These are phyloP conservation scores for Ogataea paraovalis DNA, from an alignment of 805 yeast genomes.

Conservation along the genomic window DNA sequence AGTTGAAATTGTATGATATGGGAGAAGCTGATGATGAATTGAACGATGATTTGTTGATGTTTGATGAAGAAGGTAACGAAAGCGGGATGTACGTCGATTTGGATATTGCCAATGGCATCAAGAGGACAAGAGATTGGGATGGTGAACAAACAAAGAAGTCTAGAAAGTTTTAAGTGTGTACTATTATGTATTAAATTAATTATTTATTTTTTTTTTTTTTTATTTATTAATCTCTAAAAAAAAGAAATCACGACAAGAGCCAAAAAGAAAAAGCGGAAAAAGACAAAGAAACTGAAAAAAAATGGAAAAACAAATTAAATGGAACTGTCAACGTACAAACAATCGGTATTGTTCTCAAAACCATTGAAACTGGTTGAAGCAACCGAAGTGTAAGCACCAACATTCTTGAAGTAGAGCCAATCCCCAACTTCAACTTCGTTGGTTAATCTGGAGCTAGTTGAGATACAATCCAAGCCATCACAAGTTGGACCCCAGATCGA, in stretches of 20 bases:
- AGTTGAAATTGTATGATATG: constrained; percentile 18
- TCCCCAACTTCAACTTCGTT: constrained; percentile 76
- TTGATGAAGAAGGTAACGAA: constrained; percentile 11
- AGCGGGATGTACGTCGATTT: constrained; percentile 28
- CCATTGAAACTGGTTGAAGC: constrained; percentile 96
- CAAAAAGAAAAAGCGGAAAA: not conserved
- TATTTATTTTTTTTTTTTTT: not conserved
- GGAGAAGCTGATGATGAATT: constrained; percentile 30
- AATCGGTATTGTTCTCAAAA: constrained; percentile 57
- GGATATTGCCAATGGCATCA: constrained; percentile 19
- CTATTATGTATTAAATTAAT: not conserved
- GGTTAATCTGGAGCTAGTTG: constrained; percentile 48
- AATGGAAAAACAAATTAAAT: not conserved
- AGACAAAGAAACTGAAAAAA: not conserved
- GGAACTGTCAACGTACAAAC: constrained; percentile 52
- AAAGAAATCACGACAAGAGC: not conserved
- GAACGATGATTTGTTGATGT: constrained; percentile 14
- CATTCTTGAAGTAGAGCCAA: constrained; percentile 79
- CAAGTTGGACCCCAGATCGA: constrained; percentile 99
- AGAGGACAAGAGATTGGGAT: constrained; percentile 17
- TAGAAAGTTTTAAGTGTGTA: constrained; percentile 9
- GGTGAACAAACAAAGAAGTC: constrained; percentile 7
- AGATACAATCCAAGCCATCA: constrained; percentile 88
- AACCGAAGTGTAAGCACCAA: constrained; percentile 91
- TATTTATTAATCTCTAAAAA: not conserved